Evolutionary conservation across 192 early-diverging fungal genomes (phyloP).

Genomic region (Linnemannia schmuckeri): DNA sequence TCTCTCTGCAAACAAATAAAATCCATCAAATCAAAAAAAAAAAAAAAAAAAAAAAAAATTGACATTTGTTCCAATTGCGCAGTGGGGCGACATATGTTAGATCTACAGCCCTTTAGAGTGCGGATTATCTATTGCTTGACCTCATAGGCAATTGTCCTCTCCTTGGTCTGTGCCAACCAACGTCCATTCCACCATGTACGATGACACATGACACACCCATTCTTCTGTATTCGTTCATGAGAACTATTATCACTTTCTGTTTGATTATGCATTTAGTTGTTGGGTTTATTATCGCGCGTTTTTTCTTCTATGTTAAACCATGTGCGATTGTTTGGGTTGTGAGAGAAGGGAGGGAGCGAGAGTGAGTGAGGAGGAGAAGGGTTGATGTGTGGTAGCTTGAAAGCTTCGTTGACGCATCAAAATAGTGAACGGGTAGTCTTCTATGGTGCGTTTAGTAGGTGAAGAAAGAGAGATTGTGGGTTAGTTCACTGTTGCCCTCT

Average conservation of each 20-base stretch:
- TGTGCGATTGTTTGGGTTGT: neutral
- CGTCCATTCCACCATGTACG: too few species aligned
- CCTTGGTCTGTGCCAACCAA: too few species aligned
- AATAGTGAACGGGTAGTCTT: neutral
- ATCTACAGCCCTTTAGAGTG: too few species aligned
- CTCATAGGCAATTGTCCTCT: too few species aligned
- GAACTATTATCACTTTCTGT: neutral
- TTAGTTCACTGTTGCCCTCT: neutral
- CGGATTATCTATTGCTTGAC: too few species aligned
- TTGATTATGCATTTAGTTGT: neutral
- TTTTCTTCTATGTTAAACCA: neutral
- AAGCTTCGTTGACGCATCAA: neutral
- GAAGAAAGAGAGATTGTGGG: neutral
- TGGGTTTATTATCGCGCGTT: neutral
- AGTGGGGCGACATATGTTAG: too few species aligned
- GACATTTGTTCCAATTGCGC: too few species aligned
- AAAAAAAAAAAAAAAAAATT: neutral
- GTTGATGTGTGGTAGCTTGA: neutral
- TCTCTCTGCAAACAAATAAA: conserved; percentile 9
- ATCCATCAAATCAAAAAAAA: neutral
- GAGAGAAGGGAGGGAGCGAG: neutral
- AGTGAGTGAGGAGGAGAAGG: neutral
- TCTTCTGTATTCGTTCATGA: too few species aligned
- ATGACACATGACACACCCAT: too few species aligned
- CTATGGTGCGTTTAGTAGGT: neutral